Conservation (phyloP, 345 rosid genomes). For the Eucalyptus leucophloia region DNA sequence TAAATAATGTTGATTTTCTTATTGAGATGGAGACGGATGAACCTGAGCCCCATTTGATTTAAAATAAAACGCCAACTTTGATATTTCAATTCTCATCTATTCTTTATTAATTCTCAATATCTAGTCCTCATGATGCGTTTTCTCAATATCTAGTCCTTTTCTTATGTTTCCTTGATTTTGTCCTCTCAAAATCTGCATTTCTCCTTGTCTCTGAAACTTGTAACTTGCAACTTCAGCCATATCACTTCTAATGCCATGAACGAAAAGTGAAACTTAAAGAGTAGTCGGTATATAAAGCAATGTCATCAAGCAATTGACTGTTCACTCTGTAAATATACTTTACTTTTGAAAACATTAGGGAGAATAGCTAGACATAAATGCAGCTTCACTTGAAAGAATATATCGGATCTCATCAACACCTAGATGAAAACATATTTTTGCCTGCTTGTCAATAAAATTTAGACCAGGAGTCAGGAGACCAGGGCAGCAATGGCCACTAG, state of each 20-base stretch:
- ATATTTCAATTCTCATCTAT: background rate
- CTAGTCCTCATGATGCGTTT: too few relatives aligned
- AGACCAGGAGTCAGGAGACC: accelerated
- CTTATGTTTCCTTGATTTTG: background rate
- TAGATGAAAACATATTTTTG: too few relatives aligned
- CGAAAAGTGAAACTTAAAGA: background rate
- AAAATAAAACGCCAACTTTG: background rate
- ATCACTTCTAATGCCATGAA: background rate
- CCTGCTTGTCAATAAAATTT: too few relatives aligned
- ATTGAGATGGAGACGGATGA: background rate
- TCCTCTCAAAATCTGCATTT: background rate
- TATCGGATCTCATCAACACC: too few relatives aligned
- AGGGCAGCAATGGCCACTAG: too few relatives aligned
- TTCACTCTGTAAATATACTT: too few relatives aligned
- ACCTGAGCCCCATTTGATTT: background rate
- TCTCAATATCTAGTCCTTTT: too few relatives aligned
- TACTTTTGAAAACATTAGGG: too few relatives aligned
- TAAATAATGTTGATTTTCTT: background rate
- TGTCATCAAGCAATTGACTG: background rate
- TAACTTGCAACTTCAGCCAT: too few relatives aligned
- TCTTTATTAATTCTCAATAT: background rate
- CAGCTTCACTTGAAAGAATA: too few relatives aligned
- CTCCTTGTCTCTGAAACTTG: background rate
- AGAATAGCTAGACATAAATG: too few relatives aligned
- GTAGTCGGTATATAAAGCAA: background rate